phyloP scores from a whole-genome alignment of 2,329 filamentous ascomycete genomes.

The Colletotrichum phormii region DNA sequence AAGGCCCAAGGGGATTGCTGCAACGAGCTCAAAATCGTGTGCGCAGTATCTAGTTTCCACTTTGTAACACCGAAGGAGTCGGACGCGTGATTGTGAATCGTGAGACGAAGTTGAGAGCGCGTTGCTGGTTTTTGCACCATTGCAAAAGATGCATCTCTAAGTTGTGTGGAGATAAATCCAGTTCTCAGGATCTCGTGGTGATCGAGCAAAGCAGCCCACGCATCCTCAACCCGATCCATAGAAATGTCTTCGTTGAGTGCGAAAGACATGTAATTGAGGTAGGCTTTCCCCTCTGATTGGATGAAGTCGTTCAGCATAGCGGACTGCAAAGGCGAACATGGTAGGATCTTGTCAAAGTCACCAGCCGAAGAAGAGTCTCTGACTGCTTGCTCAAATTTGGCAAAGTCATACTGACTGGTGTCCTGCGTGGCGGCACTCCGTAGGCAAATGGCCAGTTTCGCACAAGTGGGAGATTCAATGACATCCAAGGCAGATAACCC shows the following conservation, averaged over 20 bases:
- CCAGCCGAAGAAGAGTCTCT: conserved; percentile 35
- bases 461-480: conserved; percentile 69
- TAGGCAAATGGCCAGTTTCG: conserved; percentile 47
- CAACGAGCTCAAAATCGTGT: conserved; percentile 54
- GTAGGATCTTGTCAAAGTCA: conserved; percentile 70
- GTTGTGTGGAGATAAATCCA: conserved; percentile 74
- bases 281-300: conserved; percentile 73
- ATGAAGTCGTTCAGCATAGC: conserved; percentile 84
- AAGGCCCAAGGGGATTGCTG: conserved; percentile 74
- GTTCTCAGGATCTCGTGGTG: conserved; percentile 80
- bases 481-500: conserved; percentile 77
- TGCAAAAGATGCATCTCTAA: conserved; percentile 72
- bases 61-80: conserved; percentile 45
- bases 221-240: conserved; percentile 56
- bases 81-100: conserved; percentile 19
- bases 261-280: conserved; percentile 79
- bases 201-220: conserved; percentile 68
- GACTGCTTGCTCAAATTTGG: conserved; percentile 50
- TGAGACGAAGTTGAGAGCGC: conserved; percentile 37
- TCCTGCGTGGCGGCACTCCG: neutral
- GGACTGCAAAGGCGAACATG: conserved; percentile 83
- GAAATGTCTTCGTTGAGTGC: conserved; percentile 55
- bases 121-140: conserved; percentile 73
- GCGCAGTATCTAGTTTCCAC: conserved; percentile 51
- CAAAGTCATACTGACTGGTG: conserved; percentile 50